These are phyloP conservation scores for Basipetospora chlamydospora DNA, from an alignment of 2,329 filamentous ascomycete genomes.

Conservation along the genomic window DNA sequence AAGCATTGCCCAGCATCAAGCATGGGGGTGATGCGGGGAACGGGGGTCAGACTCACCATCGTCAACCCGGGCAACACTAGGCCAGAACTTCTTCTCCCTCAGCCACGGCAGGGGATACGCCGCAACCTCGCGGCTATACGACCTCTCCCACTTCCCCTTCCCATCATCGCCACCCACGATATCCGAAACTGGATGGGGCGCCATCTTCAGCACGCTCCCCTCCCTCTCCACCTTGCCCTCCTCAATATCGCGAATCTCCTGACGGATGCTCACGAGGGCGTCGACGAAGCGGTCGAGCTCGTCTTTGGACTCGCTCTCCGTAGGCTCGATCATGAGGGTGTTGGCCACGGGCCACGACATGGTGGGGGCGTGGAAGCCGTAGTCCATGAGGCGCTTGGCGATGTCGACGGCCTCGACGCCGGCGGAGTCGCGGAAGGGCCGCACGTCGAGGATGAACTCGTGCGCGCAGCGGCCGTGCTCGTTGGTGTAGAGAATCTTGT, in stretches of 20 bases:
- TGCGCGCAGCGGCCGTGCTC: constrained; percentile 77
- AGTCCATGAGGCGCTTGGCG: constrained; percentile 92
- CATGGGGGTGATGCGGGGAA: background rate
- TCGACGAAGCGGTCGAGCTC: constrained; percentile 92
- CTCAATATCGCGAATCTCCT: constrained; percentile 75
- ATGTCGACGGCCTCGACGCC: constrained; percentile 89
- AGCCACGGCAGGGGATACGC: constrained; percentile 76
- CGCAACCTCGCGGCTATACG: constrained; percentile 67
- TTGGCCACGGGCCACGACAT: constrained; percentile 95
- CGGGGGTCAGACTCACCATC: constrained; percentile 31
- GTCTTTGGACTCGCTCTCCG: constrained; percentile 80
- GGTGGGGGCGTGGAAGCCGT: constrained; percentile 91
- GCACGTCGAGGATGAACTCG: constrained; percentile 89
- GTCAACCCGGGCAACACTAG: constrained; percentile 70
- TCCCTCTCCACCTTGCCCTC: constrained; percentile 60
- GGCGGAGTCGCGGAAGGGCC: constrained; percentile 67
- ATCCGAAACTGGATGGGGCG: constrained; percentile 75
- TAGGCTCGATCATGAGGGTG: constrained; percentile 96
- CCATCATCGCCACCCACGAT: constrained; percentile 48
- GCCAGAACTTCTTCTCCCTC: constrained; percentile 97
- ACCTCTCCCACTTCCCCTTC: constrained; percentile 57
- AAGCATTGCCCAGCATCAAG: background rate
- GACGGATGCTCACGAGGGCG: constrained; percentile 71
- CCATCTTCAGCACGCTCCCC: constrained; percentile 75
- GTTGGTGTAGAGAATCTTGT: constrained; percentile 89